Base-by-base conservation (phyloP, 2,329 filamentous ascomycete species). In the Trichoderma sp. region DNA sequence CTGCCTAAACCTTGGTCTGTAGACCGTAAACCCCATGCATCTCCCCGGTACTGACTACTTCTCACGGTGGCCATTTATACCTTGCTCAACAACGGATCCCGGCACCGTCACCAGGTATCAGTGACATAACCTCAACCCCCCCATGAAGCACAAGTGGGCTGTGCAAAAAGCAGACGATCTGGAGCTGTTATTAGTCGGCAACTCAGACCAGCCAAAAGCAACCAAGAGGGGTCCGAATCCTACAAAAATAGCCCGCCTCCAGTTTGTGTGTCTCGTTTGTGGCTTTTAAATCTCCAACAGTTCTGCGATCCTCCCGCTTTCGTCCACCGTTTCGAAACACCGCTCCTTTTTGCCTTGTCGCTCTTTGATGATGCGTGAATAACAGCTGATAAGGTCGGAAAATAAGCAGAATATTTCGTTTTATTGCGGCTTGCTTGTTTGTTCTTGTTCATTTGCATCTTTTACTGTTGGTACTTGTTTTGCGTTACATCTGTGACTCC, bases 81-180 rank as follows among this genome's bases (percentile, higher is more conserved):
- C n/a, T 15, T 45, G 34, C 10, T 12, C 34, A 5, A 14, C 34
- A 39, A 39, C 34, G 34, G 34, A 12, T 39, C 2, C 3, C n/a
- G 26, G 26, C 30, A 28, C 24, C 7, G n/a, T 26, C 24, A 21
- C 12, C 48, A 19, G 21, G 58, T 61, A 52, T 51, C 34, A 26
- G 41, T 15, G 24, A 44, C 47, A 21, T 26, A 30, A 3, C 54
- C 19, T 28, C 24, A 43, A 10, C 30, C 55, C 24, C 30, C 55
- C 24, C 55, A 26, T 58, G 55, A 45, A 24, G 34, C 41, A 54
- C 41, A 54, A 62, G 50, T 62, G 59, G 59, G 59, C 59, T 62
- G 59, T 62, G 59, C 59, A 62, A 30, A 62, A 30, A 44, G 48
- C 34, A 54, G n/a, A n/a, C 15, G 41, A 28, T 48, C 30, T 51